These are phyloP conservation scores for Blastobotrys serpentis DNA, from an alignment of 1,139 yeast genomes.

Conservation along the genomic window DNA sequence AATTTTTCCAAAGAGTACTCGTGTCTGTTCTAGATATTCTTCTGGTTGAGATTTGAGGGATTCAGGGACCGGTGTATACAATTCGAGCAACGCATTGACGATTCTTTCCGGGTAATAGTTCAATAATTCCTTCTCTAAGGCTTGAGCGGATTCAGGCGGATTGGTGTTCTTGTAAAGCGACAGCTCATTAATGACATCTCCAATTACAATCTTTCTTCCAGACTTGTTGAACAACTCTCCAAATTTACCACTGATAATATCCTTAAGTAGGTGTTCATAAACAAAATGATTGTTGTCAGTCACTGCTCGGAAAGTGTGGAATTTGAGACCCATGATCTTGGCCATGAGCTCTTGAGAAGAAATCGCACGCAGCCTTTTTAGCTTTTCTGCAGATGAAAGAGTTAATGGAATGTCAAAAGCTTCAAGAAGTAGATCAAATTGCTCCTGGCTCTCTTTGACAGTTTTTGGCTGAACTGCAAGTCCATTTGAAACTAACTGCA, in stretches of 20 bases:
- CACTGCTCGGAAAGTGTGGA: conserved; percentile 44
- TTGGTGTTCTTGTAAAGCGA: conserved; percentile 38
- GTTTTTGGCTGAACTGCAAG: conserved; percentile 42
- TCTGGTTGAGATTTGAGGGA: conserved; percentile 13
- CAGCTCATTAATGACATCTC: conserved; percentile 44
- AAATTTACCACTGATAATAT: conserved; percentile 39
- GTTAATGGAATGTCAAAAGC: conserved; percentile 23
- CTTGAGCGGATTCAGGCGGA: conserved; percentile 58
- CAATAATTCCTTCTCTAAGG: conserved; percentile 50
- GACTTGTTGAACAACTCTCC: conserved; percentile 32
- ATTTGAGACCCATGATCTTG: conserved; percentile 34
- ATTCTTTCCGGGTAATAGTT: conserved; percentile 41
- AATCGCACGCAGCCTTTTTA: conserved; percentile 30
- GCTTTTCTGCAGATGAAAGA: conserved; percentile 25
- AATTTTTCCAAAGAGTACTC: conserved; percentile 37
- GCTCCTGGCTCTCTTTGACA: conserved; percentile 38
- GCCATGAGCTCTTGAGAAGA: conserved; percentile 32
- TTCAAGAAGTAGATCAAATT: conserved; percentile 39
- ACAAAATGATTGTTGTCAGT: conserved; percentile 41
- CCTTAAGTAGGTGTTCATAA: conserved; percentile 33
- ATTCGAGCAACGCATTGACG: conserved; percentile 34
- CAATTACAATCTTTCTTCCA: conserved; percentile 37
- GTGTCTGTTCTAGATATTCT: conserved; percentile 25
- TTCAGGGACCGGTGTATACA: conserved; percentile 29
- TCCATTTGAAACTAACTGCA: conserved; percentile 39